Base-by-base conservation (phyloP, 2,329 filamentous ascomycete genomes). In the Paracoccidioides lutzii region DNA sequence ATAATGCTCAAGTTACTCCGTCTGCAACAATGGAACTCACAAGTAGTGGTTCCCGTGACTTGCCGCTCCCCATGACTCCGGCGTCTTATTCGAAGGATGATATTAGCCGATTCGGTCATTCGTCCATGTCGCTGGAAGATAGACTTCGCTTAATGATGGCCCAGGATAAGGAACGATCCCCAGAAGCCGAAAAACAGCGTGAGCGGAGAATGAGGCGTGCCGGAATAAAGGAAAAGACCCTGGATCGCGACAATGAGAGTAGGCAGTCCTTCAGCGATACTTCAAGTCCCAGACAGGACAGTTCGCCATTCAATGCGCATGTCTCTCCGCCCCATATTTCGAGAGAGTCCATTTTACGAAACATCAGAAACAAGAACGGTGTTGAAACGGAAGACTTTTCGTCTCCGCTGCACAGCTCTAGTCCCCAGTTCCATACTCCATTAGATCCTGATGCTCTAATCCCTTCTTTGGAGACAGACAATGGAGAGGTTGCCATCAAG, bases 371-470 rank as follows among this genome's bases (percentile, higher is more conserved):
- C 40, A 62, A 87, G 85, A 71, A 88, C 69, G 68, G 74, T 56
- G 60, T 63, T 22, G 63, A 65, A 8, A 62, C 59, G 40, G 60
- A 57, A 54, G 81, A 83, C 3, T 80, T 83, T 56, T 84, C 81
- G 60, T 79, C 80, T 83, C 82, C 2, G 7, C 50, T 52, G 80
- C 81, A 1, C 72, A 75, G n/a, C 35, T 53, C 41, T 14, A 52
- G 38, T 42, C 75, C 78, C 2, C 51, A 32, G 49, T 40, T 41
- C 50, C n/a, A 54, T 30, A 74, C 81, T 51, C 73, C 81, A 37
- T 78, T 89, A 58, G 90, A 97, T 67, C 91, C 91, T 5, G 91
- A 97, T 68, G 81, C 93, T 43, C 88, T 91, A 0, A 88, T 96
- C 62, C 90, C 88, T 22, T 94, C 88, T 40, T 85, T 89, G 12